Evolutionary conservation across 176 grass and related monocot species (phyloP).

Genomic region (Musa beccarii): DNA sequence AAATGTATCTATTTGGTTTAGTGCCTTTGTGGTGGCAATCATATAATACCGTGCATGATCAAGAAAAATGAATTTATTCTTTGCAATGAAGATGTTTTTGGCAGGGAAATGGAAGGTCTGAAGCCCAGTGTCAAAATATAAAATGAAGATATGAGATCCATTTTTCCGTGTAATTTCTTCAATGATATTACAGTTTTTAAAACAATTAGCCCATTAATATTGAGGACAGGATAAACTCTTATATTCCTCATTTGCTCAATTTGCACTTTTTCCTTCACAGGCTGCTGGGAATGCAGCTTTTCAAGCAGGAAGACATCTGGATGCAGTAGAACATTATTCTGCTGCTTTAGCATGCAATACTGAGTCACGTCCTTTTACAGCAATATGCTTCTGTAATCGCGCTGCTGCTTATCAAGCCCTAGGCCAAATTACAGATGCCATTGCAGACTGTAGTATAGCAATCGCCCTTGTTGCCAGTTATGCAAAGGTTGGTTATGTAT

Average conservation of each 20-base stretch:
- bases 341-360: constrained; percentile 51
- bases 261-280: constrained; percentile 25
- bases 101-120: too few species aligned
- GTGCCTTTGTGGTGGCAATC: too few species aligned
- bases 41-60: too few species aligned
- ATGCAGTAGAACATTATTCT: constrained; percentile 77
- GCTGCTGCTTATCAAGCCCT: constrained; percentile 79
- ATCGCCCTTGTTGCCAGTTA: constrained; percentile 63
- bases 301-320: constrained; percentile 61
- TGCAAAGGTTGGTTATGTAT: constrained; percentile 52
- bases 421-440: constrained; percentile 74
- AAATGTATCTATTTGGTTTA: too few species aligned
- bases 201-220: not conserved
- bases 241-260: constrained; percentile 19
- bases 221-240: constrained; percentile 1
- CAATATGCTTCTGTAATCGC: constrained; percentile 80
- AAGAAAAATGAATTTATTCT: too few species aligned
- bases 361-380: constrained; percentile 57
- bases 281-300: constrained; percentile 85
- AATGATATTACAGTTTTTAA: too few species aligned
- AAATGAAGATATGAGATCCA: too few species aligned
- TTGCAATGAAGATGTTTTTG: too few species aligned
- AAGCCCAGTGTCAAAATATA: too few species aligned
- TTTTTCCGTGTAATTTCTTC: too few species aligned
- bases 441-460: constrained; percentile 85